Base-by-base conservation (phyloP, 73 alveolate genomes). In the Paramecium biaurelia region DNA sequence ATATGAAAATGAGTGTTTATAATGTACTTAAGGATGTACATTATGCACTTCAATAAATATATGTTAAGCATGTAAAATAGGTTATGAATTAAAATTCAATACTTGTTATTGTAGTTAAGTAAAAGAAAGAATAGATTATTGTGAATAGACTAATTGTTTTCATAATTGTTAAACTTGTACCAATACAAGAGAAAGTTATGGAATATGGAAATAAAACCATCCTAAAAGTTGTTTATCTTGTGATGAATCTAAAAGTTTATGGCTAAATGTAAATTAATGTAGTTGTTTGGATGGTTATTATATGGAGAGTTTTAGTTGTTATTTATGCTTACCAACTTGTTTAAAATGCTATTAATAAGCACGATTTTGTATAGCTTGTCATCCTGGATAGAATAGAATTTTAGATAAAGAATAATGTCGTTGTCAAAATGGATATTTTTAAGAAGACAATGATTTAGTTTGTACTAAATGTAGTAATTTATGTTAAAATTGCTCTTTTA, bases 271-370 rank as follows among this genome's bases (percentile, higher is more conserved):
- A 12, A 38, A 72, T 34, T 5, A 35, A 72, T 72, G 86, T 20
- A 12, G 23, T 23, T 79, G 90, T 79, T 30, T 79, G 24, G 76
- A 41, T 43, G 90, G 90, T 8, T 79, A 79, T 79, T 79, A 42
- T 45, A 26, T 30, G 56, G 90, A 79, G 14, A 18, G 24, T 43
- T 41, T 47, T 24, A 15, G n/a, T 5, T 41, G 45, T 43, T 72
- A 35, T 35, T 14, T 35, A 2, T 72, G 86, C 14, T 72, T 28
- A 12, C 86, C 86, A 14, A 79, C 74, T 8, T 79, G 90, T 79
- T 20, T 11, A 8, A 79, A 32, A 30, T 79, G 90, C 14, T 37
- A 9, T 11, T 14, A 21, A 21, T 18, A 45, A 9, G 63, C 90
- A 3, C 43, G 90, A 79, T 4, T 9, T 15, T 79, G 90, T 43